Conservation (phyloP, 331 rosid genomes). For the Erythrophleum ivorense region DNA sequence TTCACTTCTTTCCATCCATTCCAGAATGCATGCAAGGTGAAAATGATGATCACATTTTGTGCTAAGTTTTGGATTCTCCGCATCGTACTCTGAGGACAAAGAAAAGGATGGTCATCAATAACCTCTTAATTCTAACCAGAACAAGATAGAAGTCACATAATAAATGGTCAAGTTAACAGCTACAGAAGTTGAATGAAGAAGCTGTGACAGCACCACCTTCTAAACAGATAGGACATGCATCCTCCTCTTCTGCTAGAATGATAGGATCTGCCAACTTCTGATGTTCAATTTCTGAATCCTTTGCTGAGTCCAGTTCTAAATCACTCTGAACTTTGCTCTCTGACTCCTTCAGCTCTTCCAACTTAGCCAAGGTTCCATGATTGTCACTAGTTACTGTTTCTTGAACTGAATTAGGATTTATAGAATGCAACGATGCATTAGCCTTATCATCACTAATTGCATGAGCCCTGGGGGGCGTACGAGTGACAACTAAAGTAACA, state of each 20-base stretch:
- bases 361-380: conserved; percentile 55
- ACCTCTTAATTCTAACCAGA: conserved; percentile 29
- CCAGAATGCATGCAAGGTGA: conserved; percentile 98
- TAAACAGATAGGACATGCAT: conserved; percentile 90
- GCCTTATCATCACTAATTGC: conserved; percentile 61
- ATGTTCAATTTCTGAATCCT: conserved; percentile 72
- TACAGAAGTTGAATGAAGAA: conserved; percentile 27
- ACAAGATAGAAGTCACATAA: conserved; percentile 28
- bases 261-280: conserved; percentile 59
- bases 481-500: conserved; percentile 55
- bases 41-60: conserved; percentile 88
- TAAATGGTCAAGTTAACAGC: conserved; percentile 18
- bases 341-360: conserved; percentile 62
- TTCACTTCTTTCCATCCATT: conserved; percentile 98
- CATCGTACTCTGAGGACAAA: conserved; percentile 73
- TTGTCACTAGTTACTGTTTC: conserved; percentile 53
- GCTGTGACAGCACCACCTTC: conserved; percentile 66
- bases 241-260: conserved; percentile 77
- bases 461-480: conserved; percentile 62
- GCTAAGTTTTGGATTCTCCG: conserved; percentile 74
- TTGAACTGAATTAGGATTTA: conserved; percentile 67
- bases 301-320: conserved; percentile 50
- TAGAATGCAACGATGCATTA: conserved; percentile 49
- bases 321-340: conserved; percentile 60
- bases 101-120: conserved; percentile 21